Evolutionary conservation across 1,139 yeast species (phyloP).

Genomic region (Debaryomyces sp.): DNA sequence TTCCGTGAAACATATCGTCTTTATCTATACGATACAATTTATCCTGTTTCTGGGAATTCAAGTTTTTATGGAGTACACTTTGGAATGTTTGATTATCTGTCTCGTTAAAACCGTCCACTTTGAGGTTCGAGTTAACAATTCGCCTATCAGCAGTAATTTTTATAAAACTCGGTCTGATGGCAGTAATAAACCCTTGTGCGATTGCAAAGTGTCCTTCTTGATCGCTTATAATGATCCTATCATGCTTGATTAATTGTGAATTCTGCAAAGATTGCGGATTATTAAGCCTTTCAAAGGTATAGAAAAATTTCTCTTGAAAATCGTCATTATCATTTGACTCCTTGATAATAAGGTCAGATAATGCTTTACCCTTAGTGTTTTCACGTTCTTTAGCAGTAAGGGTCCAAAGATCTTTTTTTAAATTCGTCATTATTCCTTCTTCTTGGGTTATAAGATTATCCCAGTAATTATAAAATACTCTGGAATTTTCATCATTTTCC

Average conservation of each 20-base stretch:
- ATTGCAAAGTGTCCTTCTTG: slow-evolving; percentile 78
- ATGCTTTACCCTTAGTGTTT: slow-evolving; percentile 56
- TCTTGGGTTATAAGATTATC: slow-evolving; percentile 73
- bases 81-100: slow-evolving; percentile 50
- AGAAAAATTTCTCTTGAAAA: slow-evolving; percentile 35
- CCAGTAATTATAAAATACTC: slow-evolving; percentile 70
- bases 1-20: slow-evolving; percentile 75
- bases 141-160: slow-evolving; percentile 53
- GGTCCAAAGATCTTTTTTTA: slow-evolving; percentile 71
- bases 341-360: slow-evolving; percentile 48
- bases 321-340: slow-evolving; percentile 29
- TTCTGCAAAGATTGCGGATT: slow-evolving; percentile 23
- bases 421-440: slow-evolving; percentile 57
- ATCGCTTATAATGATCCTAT: slow-evolving; percentile 73
- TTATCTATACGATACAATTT: slow-evolving; percentile 61
- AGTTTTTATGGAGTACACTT: slow-evolving; percentile 42
- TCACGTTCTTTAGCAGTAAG: slow-evolving; percentile 65
- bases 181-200: slow-evolving; percentile 60
- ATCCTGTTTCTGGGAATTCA: neutral
- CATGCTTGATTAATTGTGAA: slow-evolving; percentile 53
- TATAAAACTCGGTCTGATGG: slow-evolving; percentile 40
- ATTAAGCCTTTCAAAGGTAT: slow-evolving; percentile 47
- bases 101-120: slow-evolving; percentile 42
- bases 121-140: slow-evolving; percentile 48
- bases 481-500: slow-evolving; percentile 36